Evolutionary conservation across 441 rosid genomes (phyloP), one percentile per base, ranked within the genome.

Genomic region (Adansonia gregorii): DNA sequence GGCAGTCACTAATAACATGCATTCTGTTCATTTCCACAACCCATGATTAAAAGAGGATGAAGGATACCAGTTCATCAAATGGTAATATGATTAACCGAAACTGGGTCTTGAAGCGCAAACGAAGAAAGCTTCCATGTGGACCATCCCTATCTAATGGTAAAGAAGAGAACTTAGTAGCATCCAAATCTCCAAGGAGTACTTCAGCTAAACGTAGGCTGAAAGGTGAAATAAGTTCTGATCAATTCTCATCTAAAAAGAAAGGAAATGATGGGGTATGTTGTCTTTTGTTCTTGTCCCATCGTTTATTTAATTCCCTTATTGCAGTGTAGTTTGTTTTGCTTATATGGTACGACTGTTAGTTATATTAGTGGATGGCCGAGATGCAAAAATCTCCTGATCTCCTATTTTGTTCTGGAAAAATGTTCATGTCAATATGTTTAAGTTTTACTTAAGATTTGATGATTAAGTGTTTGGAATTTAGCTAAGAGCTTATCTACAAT

Each of bases 101-200:
- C 83, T 95, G 99, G 95, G 98, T 91, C 78, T 83, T 95, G 93
- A 97, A 97, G 94, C 93, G 98, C 81, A 97, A 97, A 84, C 86
- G 99, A 76, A 91, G 98, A 93, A 95, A 89, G 82, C 87, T 91
- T 74, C 90, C 91, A 3, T 82, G 84, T 83, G 94, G 91, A 75
- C 87, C 90, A 39, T 87, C 90, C 83, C 69, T 81, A 56, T 73
- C 92, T 76, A 88, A 88, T 81, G 89, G 87, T 73, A 89, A 86
- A 84, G 94, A 87, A 79, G 97, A 90, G 68, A 79, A 80, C 73
- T 54, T 84, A 54, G 83, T 75, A 69, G 79, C 84, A 22, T 59
- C 81, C 39, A 97, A 94, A 64, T 84, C 97, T 82, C 82, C 81
- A 1, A 89, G 84, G 78, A 83, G 56, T 77, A 70, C 80, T 77